Percentiles rank a stretch among this genome's conserved stretches.
Conservation (phyloP, 805 yeast genomes). For the Grigorovia yakushimaensis region DNA sequence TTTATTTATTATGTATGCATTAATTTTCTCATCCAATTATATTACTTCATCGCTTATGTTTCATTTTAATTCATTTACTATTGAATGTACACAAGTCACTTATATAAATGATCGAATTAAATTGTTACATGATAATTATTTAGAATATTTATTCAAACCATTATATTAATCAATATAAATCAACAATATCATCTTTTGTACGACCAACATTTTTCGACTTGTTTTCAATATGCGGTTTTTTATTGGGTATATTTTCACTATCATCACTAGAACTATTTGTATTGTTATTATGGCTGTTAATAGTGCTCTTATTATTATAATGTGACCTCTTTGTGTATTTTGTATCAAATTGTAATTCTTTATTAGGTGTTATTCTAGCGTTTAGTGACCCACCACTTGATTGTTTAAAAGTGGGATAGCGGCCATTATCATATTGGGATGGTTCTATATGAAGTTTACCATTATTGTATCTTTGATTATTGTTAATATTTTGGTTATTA, state of each 20-base stretch:
- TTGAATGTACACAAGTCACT: too few relatives aligned
- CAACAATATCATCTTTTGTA: background rate
- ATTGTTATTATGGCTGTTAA: too few relatives aligned
- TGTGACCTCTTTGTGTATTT: background rate
- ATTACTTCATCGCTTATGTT: too few relatives aligned
- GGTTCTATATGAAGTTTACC: background rate
- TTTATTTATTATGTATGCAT: too few relatives aligned
- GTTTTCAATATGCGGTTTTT: background rate
- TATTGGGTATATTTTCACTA: background rate
- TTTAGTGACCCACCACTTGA: background rate
- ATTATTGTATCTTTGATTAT: background rate
- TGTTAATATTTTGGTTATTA: too few relatives aligned
- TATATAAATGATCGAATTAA: too few relatives aligned
- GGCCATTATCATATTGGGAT: background rate
- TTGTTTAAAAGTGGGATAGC: background rate
- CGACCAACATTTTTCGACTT: background rate
- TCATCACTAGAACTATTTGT: background rate
- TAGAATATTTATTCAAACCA: background rate
- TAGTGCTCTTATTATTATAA: too few relatives aligned
- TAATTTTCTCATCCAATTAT: too few relatives aligned
- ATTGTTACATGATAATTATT: too few relatives aligned
- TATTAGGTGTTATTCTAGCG: background rate
- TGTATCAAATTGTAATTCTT: background rate
- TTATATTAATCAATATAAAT: too few relatives aligned
- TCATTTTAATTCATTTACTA: too few relatives aligned